phyloP scores from a whole-genome alignment of 2,329 filamentous ascomycete genomes.

The Microdochium nivale region DNA sequence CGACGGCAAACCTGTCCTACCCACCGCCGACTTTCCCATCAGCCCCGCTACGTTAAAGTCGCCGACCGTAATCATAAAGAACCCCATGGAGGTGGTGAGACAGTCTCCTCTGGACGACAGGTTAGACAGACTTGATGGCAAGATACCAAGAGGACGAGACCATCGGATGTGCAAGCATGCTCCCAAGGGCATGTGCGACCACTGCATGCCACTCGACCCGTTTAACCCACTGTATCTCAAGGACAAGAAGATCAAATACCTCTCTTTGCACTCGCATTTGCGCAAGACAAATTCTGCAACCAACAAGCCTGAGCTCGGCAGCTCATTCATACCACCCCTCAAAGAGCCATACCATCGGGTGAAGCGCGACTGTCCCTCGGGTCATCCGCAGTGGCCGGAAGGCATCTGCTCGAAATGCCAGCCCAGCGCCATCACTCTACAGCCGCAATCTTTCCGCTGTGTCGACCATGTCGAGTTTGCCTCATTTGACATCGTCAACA shows the following conservation, averaged over 20 bases:
- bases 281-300: constrained; percentile 93
- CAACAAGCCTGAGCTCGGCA: constrained; percentile 89
- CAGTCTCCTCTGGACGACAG: constrained; percentile 83
- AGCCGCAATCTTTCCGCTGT: constrained; percentile 91
- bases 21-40: constrained; percentile 58
- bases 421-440: constrained; percentile 89
- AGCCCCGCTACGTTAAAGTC: constrained; percentile 48
- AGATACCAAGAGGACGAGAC: constrained; percentile 21
- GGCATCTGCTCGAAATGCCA: constrained; percentile 98
- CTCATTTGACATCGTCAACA: constrained; percentile 73
- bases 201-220: constrained; percentile 94
- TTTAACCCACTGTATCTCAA: constrained; percentile 82
- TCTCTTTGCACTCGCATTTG: constrained; percentile 90
- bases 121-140: constrained; percentile 82
- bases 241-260: constrained; percentile 98
- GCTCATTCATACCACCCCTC: constrained; percentile 91
- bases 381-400: constrained; percentile 87
- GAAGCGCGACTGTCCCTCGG: constrained; percentile 79
- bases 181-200: constrained; percentile 97
- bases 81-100: constrained; percentile 85
- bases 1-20: constrained; percentile 67
- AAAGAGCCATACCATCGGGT: constrained; percentile 91
- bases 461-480: constrained; percentile 98
- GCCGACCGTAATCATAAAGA: constrained; percentile 60
- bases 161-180: constrained; percentile 77